Percentiles rank a stretch among this genome's conserved stretches.
Evolutionary conservation across 257 asterid species (phyloP).

Genomic region (Nicotiana obtusifolia): DNA sequence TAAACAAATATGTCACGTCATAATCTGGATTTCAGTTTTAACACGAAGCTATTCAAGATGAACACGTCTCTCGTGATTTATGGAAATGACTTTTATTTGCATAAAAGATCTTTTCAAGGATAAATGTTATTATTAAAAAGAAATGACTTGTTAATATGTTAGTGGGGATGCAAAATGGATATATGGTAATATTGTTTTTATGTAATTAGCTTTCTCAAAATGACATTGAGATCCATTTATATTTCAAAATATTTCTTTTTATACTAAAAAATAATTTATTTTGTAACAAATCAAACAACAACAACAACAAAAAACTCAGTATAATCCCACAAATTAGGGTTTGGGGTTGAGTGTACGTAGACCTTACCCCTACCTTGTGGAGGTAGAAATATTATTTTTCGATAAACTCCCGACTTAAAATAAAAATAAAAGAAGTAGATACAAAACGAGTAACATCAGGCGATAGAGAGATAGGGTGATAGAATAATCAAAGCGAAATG

Average conservation of each 20-base stretch:
- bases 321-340: too few relatives aligned
- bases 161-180: background rate
- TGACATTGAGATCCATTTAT: background rate
- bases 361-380: too few relatives aligned
- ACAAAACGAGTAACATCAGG: too few relatives aligned
- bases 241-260: too few relatives aligned
- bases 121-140: background rate
- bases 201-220: background rate
- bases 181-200: too few relatives aligned
- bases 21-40: background rate
- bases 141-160: background rate
- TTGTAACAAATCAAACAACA: too few relatives aligned
- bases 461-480: too few relatives aligned
- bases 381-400: fast-evolving
- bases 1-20: background rate
- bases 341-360: fast-evolving
- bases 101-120: background rate
- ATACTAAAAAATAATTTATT: too few relatives aligned
- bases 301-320: too few relatives aligned
- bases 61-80: fast-evolving
- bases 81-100: background rate
- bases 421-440: too few relatives aligned
- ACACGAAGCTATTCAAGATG: background rate
- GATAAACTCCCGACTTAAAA: too few relatives aligned
- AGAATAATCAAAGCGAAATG: too few relatives aligned